Evolutionary conservation across 1,284 basidiomycete species (phyloP), one percentile per base, ranked within the genome.

Genomic region (Anthracocystis panici-leucophaei): DNA sequence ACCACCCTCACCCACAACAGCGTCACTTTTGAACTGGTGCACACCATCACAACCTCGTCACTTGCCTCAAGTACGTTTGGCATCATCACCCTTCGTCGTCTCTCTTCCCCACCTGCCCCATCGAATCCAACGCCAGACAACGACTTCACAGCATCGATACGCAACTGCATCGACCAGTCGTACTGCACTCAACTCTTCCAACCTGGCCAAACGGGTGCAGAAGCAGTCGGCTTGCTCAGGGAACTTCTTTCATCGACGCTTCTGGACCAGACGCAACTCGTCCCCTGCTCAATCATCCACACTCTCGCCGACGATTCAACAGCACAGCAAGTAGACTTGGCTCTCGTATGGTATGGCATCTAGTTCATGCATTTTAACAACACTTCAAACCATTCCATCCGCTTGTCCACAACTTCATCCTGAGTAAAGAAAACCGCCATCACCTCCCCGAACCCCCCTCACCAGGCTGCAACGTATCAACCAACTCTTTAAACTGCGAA

Each of bases 401-500:
- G 14, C 29, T 29, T 20, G 5, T 16, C 25, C 27, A 16, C 3
- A 45, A 16, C 21, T 44, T 20, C 5, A n/a, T 20, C 6, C 27
- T 27, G 27, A 27, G 27, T 4, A 27, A 27, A 27, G 7, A 27
- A 27, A 27, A 3, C 27, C 27, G 27, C 27, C 4, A 27, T 42
- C 35, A 25, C 53, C 21, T 18, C 25, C 27, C 18, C 5, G n/a
- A 5, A n/a, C 41, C 46, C 25, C 27, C 18, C 10, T 35, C 10
- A 12, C 41, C 46, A 20, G 72, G 72, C 59, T 69, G 65, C 23
- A 75, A 35, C 6, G 68, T 71, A 57, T 80, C 82, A 23, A 82
- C 71, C 68, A 83, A 66, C 46, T 83, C 82, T 27, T 78, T 76
- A 61, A 83, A 83, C 70, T 83, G 81, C 45, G 53, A 67, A 38